Base-by-base conservation (phyloP, 495 filamentous ascomycete species). In the Talaromyces nanjingensis region DNA sequence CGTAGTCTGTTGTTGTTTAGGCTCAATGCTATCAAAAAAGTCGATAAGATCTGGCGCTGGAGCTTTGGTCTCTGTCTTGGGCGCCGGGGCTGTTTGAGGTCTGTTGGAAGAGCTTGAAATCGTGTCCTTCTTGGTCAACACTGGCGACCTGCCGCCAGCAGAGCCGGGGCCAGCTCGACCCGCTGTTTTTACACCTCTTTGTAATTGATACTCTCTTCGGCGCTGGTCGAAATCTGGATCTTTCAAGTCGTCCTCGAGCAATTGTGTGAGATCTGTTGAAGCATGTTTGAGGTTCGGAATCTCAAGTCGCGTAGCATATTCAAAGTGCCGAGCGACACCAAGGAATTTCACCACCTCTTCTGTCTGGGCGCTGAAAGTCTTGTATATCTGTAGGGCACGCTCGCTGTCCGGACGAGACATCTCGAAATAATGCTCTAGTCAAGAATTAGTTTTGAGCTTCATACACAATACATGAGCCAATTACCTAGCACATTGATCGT, bases 241-340 rank as follows among this genome's bases (percentile, higher is more conserved):
- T 68, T 96, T 89, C 34, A 98, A 75, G 73, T 99, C 97, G 70
- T 98, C 96, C 69, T 97, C 93, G 12, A 99, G 81, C 55, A 96
- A 91, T 6, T 87, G 87, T 2, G 90, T 89, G 55, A 99, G 75
- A 72, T 92, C 96, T 1, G 92, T 91, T 4, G 96, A 96, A 9
- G 94, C 94, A 74, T 99, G 94, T 77, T 97, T 98, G 63, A 99
- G 83, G 76, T 97, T 98, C 14, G 94, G 94, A 20, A 99, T 94
- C 71, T 97, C 91, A 20, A 99, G 81, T 60, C 94, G 81, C 3
- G 94, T 99, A 66, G 91, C 89, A 68, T 90, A 87, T 76, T 98
- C 91, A 71, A 92, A 94, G 70, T 92, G 87, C 67, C 93, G 83
- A 56, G 94, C 94, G 25, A 91, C 86, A 65, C 87, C 87, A 29